phyloP scores from a whole-genome alignment of 306 rosid genomes.

The Heteromeles arbutifolia region DNA sequence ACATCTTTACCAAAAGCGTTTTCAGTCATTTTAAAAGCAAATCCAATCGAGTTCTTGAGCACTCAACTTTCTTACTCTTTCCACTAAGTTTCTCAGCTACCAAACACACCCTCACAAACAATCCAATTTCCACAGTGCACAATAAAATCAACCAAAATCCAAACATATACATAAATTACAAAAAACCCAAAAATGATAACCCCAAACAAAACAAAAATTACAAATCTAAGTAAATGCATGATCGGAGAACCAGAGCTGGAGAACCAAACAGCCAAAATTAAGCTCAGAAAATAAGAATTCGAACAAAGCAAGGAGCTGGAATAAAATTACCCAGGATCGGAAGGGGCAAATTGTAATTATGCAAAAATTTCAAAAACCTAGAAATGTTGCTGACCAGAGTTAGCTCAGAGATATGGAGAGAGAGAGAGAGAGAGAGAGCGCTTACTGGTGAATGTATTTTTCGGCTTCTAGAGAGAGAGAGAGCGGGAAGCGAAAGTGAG shows the following conservation, averaged over 20 bases:
- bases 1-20: too few species aligned
- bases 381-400: neutral
- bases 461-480: neutral
- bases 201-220: neutral
- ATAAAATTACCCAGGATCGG: slow-evolving; percentile 1
- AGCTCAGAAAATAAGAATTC: neutral
- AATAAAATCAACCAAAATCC: neutral
- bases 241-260: neutral
- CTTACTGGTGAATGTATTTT: neutral
- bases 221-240: neutral
- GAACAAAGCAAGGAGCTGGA: neutral
- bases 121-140: neutral
- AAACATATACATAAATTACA: neutral
- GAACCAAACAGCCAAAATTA: neutral
- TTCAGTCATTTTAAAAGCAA: too few species aligned
- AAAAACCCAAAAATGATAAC: neutral
- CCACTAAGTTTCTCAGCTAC: neutral
- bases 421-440: neutral
- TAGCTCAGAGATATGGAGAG: neutral
- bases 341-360: neutral
- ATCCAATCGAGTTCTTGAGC: neutral
- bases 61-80: neutral
- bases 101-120: neutral
- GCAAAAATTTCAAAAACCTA: neutral
- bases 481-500: neutral